Base-by-base conservation (phyloP, 1,284 basidiomycete species). In the Austropuccinia psidii region DNA sequence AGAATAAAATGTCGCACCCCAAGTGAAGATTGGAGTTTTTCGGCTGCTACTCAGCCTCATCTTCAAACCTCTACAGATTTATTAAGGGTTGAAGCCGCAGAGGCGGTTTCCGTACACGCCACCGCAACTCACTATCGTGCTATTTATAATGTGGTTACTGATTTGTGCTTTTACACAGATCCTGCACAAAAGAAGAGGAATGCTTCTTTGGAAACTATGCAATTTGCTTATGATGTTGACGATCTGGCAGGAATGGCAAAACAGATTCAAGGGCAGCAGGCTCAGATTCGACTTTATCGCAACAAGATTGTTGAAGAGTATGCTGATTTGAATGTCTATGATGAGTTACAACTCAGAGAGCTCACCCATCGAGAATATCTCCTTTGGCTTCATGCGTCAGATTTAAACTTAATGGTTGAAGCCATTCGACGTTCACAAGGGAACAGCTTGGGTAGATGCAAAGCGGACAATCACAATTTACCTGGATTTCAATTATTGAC, bases 91-190 rank as follows among this genome's bases (percentile, higher is more conserved):
- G 62, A 74, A 57, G 57, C 55, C 39, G 54, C 61, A 21, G 72
- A 74, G 47, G 72, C 72, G 43, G 88, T 96, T 79, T 90, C 91
- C 0, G 88, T 97, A n/a, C 87, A 90, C 7, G 94, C 94, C 19
- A 90, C 87, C 75, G 87, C 91, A 49, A 84, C 86, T 54, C 91
- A 97, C 78, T 98, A 93, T 82, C 86, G 88, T 75, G 89, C 89
- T 13, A 88, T 98, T 75, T 94, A 91, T 77, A 89, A 89, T 79
- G 87, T 96, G 75, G 88, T 96, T 76, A 93, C 90, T 7, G 88
- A 93, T 78, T 84, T 98, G 27, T 82, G 95, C 15, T 85, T 96
- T 13, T 93, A 95, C 81, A 88, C 90, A 39, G 93, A 98, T 79
- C 89, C 90, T 5, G 87, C 87, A 0, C 88, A 91, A 78, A 90